A percentile compares a stretch with the other conserved stretches of the same genome.
phyloP scores from a whole-genome alignment of 2,329 filamentous ascomycete genomes.

The Cladorrhinum sp. region DNA sequence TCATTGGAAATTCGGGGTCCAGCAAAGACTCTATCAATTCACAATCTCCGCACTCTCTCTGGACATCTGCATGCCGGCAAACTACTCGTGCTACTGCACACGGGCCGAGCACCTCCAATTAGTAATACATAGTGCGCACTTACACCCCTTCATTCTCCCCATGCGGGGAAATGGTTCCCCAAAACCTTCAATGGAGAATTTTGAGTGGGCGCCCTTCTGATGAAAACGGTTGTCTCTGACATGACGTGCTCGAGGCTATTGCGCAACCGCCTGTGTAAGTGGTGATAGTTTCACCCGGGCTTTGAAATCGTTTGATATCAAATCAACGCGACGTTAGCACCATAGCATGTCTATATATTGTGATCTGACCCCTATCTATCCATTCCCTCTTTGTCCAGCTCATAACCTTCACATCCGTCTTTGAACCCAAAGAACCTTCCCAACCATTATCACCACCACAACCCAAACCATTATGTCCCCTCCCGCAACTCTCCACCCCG shows the following conservation, averaged over 20 bases:
- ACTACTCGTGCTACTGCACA: not conserved
- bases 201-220: not conserved
- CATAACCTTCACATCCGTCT: too few species aligned
- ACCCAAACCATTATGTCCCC: slow-evolving; percentile 37
- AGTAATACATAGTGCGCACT: too few species aligned
- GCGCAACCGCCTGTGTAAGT: slow-evolving; percentile 14
- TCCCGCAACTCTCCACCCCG: slow-evolving; percentile 39
- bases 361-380: not conserved
- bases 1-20: slow-evolving; percentile 1
- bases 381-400: not conserved
- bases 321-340: not conserved
- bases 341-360: not conserved
- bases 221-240: not conserved
- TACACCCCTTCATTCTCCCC: too few species aligned
- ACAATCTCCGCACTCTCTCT: too few species aligned
- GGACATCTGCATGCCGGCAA: not conserved
- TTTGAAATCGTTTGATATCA: slow-evolving; percentile 13
- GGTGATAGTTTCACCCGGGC: not conserved
- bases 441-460: not conserved
- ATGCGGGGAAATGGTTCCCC: not conserved
- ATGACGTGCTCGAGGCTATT: slow-evolving; percentile 15
- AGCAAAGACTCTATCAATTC: not conserved
- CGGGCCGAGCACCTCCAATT: not conserved
- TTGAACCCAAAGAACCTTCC: too few species aligned
- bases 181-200: not conserved